Evolutionary conservation across 768 basidiomycete genomes (phyloP).

Genomic region (Coprinopsis cinerea): DNA sequence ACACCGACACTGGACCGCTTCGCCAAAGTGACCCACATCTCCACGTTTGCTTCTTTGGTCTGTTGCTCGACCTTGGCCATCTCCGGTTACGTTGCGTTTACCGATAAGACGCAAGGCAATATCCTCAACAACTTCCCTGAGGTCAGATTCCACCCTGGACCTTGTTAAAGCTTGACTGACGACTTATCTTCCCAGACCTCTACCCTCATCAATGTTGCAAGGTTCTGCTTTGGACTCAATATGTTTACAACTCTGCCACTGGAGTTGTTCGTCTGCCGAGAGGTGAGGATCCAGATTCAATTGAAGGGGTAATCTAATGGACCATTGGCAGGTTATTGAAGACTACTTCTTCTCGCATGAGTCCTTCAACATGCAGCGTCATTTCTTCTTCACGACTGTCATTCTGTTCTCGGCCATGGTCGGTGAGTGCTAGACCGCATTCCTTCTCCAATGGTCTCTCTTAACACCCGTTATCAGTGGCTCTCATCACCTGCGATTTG

Average conservation of each 20-base stretch:
- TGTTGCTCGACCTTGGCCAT: constrained; percentile 83
- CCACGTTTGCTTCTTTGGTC: constrained; percentile 76
- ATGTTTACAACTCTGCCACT: constrained; percentile 98
- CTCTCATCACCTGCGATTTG: constrained; percentile 90
- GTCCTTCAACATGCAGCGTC: constrained; percentile 73
- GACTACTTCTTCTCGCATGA: constrained; percentile 94
- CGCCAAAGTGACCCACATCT: constrained; percentile 86
- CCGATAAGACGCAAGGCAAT: constrained; percentile 90
- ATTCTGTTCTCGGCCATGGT: constrained; percentile 80
- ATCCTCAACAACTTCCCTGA: constrained; percentile 91
- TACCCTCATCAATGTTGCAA: constrained; percentile 89
- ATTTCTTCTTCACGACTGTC: constrained; percentile 84
- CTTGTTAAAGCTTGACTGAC: constrained; percentile 1
- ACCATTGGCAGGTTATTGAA: constrained; percentile 69
- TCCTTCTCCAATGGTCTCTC: neutral
- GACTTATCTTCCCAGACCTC: constrained; percentile 45
- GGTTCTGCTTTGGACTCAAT: constrained; percentile 90
- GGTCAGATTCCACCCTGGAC: constrained; percentile 44
- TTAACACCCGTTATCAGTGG: constrained; percentile 45
- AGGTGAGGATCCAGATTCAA: constrained; percentile 41
- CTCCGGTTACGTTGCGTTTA: constrained; percentile 84
- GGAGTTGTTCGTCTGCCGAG: constrained; percentile 95
- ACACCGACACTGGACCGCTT: constrained; percentile 96
- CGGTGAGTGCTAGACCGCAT: constrained; percentile 15
- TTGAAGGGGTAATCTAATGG: neutral